A percentile compares a stretch with the other conserved stretches of the same genome.
These are phyloP conservation scores for Penicillium sp. DNA, from an alignment of 2,329 filamentous ascomycete species.

Conservation along the genomic window DNA sequence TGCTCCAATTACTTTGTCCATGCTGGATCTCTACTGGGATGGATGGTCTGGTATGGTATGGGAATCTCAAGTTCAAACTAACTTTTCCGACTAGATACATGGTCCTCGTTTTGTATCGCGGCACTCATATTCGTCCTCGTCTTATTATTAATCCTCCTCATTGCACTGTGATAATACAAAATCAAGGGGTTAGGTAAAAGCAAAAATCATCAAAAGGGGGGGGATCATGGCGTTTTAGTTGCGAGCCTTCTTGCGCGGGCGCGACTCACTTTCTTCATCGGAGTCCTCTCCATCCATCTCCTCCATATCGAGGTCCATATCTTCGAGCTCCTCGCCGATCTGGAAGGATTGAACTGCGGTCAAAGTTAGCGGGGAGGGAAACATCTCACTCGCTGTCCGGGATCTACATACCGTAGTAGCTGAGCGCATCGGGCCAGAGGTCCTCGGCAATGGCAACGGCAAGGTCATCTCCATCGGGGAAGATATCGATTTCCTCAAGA, in stretches of 20 bases:
- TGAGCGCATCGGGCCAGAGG: conserved; percentile 82
- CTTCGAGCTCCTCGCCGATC: conserved; percentile 59
- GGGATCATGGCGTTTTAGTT: conserved; percentile 29
- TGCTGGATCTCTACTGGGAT: conserved; percentile 6
- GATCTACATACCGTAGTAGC: conserved; percentile 76
- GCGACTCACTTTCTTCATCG: conserved; percentile 51
- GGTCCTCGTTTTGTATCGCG: conserved; percentile 87
- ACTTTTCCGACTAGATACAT: conserved; percentile 52
- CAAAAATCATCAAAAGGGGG: conserved; percentile 22
- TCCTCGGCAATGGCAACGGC: conserved; percentile 82
- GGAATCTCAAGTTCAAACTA: conserved; percentile 25
- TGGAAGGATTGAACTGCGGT: conserved; percentile 68
- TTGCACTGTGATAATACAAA: conserved; percentile 55
- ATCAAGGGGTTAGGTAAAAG: conserved; percentile 18
- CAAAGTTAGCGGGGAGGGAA: conserved; percentile 38
- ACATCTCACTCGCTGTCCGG: not conserved
- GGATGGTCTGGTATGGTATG: conserved; percentile 11
- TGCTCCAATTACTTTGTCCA: conserved; percentile 6
- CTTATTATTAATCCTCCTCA: conserved; percentile 76
- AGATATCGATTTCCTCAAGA: conserved; percentile 74
- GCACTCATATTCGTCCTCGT: conserved; percentile 86
- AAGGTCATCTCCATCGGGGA: conserved; percentile 81
- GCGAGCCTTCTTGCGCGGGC: conserved; percentile 47
- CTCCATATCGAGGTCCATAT: conserved; percentile 64
- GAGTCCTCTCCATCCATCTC: conserved; percentile 49